Evolutionary conservation across 2,329 filamentous ascomycete species (phyloP), one percentile per base, ranked within the genome.

Genomic region (Teratosphaeria destructans): DNA sequence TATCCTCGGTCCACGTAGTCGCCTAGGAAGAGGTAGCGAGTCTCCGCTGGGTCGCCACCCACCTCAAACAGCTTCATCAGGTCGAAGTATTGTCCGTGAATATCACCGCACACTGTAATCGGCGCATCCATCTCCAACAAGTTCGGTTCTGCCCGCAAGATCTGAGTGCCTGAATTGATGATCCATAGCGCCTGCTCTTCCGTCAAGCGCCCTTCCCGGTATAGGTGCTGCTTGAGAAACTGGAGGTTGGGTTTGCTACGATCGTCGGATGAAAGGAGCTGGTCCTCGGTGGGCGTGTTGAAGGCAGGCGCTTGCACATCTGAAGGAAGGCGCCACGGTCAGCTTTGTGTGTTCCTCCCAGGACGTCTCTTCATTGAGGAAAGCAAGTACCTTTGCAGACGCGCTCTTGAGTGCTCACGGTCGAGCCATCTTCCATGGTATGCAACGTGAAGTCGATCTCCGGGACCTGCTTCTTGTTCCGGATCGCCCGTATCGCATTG

Each of bases 11-110:
- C 94, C 65, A 99, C 94, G 73, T 99, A 99, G 77, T 99, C 94
- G 62, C 94, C 94, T 65, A 99, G 80, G 77, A 99, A 99, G 61
- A 99, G 84, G 76, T 99, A 99, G 71, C 94, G 81, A 34, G 94
- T 99, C 78, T 99, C 94, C 58, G 93, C 85, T 49, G 94, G 94
- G 75, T 99, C 94, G 65, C 94, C 94, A 66, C 94, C 94, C 57
- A 99, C 94, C 76, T 99, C 94, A 71, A 99, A 99, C 37, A 99
- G 82, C 81, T 99, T 99, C 94, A 99, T 99, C 72, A 99, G 78
- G 75, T 99, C 94, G 75, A 96, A 99, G 79, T 97, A 99, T 78
- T 99, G 94, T 67, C 94, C 94, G 76, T 99, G 94, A 58, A 99
- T 92, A 72, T 99, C 94, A 73, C 94, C 94, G 71, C 94, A 99